These are phyloP conservation scores for Elsinoe ampelina DNA, from an alignment of 2,329 filamentous ascomycete species.

Conservation along the genomic window DNA sequence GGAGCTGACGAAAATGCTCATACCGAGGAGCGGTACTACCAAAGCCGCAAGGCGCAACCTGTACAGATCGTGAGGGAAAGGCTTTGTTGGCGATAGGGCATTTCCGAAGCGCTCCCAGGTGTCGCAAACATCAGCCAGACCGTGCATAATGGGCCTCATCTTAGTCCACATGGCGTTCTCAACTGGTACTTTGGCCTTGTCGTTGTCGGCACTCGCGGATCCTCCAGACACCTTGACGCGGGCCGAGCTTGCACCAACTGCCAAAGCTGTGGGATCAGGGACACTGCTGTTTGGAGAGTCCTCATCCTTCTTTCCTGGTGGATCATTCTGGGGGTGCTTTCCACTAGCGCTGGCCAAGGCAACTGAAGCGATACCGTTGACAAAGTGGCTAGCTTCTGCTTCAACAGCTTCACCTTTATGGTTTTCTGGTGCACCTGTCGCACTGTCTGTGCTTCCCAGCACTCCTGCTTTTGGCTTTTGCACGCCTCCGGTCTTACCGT, in stretches of 20 bases:
- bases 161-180: conserved; percentile 68
- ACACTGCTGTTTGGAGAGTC: conserved; percentile 40
- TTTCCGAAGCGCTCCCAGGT: conserved; percentile 56
- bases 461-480: conserved; percentile 70
- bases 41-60: conserved; percentile 39
- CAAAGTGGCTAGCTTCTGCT: conserved; percentile 71
- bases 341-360: conserved; percentile 67
- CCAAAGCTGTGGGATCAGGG: conserved; percentile 52
- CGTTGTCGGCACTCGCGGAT: conserved; percentile 44
- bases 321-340: conserved; percentile 61
- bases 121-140: conserved; percentile 50
- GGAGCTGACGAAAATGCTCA: conserved; percentile 38
- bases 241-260: conserved; percentile 45
- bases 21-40: conserved; percentile 34
- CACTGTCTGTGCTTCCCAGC: conserved; percentile 64
- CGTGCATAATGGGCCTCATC: conserved; percentile 64
- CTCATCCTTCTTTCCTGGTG: conserved; percentile 37
- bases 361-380: conserved; percentile 62
- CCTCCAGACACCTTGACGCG: conserved; percentile 45
- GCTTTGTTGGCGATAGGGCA: conserved; percentile 40
- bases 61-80: conserved; percentile 37
- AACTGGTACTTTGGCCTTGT: conserved; percentile 72
- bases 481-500: conserved; percentile 59
- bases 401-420: conserved; percentile 77
- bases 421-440: conserved; percentile 74